Evolutionary conservation across 2,329 filamentous ascomycete species (phyloP).

Genomic region (Colletotrichum phormii): DNA sequence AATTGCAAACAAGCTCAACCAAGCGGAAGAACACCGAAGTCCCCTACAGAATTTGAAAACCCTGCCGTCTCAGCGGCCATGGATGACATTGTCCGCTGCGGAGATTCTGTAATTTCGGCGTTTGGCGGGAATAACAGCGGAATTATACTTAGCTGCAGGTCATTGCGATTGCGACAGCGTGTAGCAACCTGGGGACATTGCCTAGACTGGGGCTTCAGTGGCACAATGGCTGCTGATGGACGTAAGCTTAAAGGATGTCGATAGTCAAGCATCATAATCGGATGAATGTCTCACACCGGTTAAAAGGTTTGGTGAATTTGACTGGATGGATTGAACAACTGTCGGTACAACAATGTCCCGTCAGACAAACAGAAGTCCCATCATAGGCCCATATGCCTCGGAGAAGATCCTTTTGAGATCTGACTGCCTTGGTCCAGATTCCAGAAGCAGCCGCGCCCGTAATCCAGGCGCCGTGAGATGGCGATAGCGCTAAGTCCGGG

Average conservation of each 20-base stretch:
- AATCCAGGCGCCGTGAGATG: not conserved
- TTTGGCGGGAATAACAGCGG: not conserved
- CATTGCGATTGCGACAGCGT: not conserved
- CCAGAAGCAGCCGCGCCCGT: not conserved
- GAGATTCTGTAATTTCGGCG: not conserved
- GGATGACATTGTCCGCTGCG: not conserved
- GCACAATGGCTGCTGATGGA: not conserved
- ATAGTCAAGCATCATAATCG: not conserved
- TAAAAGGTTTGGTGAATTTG: not conserved
- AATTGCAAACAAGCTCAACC: not conserved
- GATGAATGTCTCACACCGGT: not conserved
- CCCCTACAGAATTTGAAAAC: not conserved
- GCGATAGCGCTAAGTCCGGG: conserved; percentile 31
- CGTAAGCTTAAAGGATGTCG: too few relatives aligned
- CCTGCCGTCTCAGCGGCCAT: not conserved
- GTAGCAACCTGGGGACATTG: not conserved
- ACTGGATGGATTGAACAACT: not conserved
- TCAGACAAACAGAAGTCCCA: not conserved
- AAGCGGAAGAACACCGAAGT: not conserved
- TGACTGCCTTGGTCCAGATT: not conserved
- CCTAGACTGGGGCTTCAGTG: not conserved
- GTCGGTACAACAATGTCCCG: not conserved
- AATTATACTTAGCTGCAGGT: not conserved
- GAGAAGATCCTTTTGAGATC: not conserved
- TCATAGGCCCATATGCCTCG: not conserved